Evolutionary conservation across 202 grass and related monocot genomes (phyloP).

Genomic region (Saccharum hybrid): DNA sequence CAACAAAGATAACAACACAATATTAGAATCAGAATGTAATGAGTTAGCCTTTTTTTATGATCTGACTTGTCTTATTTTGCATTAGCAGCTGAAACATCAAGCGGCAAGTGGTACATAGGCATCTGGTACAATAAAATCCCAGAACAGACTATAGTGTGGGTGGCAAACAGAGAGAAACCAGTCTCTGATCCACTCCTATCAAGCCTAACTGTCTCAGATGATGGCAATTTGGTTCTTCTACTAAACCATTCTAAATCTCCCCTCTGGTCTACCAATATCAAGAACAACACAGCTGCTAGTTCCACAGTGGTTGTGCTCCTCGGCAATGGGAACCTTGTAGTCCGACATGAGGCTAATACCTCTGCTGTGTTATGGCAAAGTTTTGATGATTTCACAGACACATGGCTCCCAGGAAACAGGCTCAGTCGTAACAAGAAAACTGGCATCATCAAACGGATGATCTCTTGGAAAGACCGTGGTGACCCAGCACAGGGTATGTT

Average conservation of each 20-base stretch:
- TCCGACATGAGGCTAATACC: constrained; percentile 42
- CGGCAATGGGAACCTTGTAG: constrained; percentile 59
- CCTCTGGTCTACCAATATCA: constrained; percentile 59
- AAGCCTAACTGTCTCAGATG: constrained; percentile 49
- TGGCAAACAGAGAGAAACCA: constrained; percentile 64
- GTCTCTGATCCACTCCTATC: constrained; percentile 49
- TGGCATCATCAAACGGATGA: constrained; percentile 27
- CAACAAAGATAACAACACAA: not conserved
- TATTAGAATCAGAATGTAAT: not conserved
- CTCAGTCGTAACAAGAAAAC: constrained; percentile 56
- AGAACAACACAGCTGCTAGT: not conserved
- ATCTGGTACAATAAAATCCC: constrained; percentile 81
- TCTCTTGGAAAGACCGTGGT: constrained; percentile 52
- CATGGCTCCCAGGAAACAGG: constrained; percentile 55
- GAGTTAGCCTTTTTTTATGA: not conserved
- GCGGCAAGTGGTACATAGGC: constrained; percentile 54
- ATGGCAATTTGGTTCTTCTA: constrained; percentile 61
- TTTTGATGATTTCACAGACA: constrained; percentile 55
- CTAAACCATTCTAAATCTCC: constrained; percentile 39
- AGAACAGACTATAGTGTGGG: constrained; percentile 52
- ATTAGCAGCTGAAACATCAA: constrained; percentile 28
- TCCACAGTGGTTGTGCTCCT: constrained; percentile 53
- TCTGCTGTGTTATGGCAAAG: constrained; percentile 75
- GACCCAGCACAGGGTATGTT: constrained; percentile 48
- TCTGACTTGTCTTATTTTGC: not conserved